phyloP scores from a whole-genome alignment of 768 basidiomycete species.

The Pulveroboletus sp. region DNA sequence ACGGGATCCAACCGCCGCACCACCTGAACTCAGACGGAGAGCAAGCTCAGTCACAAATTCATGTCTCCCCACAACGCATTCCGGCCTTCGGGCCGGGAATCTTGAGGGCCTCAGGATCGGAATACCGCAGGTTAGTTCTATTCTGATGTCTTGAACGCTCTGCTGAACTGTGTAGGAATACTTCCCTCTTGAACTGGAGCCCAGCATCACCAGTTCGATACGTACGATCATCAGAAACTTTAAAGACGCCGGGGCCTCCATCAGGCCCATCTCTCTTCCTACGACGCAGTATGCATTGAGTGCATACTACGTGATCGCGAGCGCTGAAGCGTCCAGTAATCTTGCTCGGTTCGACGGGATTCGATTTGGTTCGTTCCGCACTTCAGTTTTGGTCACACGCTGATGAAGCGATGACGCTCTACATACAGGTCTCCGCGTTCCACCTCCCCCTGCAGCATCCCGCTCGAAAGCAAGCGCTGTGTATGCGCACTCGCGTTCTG shows the following conservation, averaged over 20 bases:
- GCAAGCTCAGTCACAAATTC: slow-evolving; percentile 30
- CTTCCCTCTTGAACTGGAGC: slow-evolving; percentile 66
- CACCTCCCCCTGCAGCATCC: slow-evolving; percentile 40
- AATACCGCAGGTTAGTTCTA: slow-evolving; percentile 60
- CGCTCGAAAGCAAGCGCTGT: slow-evolving; percentile 48
- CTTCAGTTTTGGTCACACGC: not conserved
- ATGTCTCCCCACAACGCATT: not conserved
- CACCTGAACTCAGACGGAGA: slow-evolving; percentile 34
- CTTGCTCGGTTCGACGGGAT: slow-evolving; percentile 88
- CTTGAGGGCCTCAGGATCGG: slow-evolving; percentile 65
- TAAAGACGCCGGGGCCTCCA: slow-evolving; percentile 51
- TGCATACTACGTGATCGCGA: slow-evolving; percentile 94
- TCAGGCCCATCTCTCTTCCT: slow-evolving; percentile 74
- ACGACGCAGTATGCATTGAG: slow-evolving; percentile 70
- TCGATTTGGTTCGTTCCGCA: slow-evolving; percentile 59
- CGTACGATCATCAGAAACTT: slow-evolving; percentile 44
- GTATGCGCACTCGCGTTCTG: slow-evolving; percentile 64
- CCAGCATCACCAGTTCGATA: slow-evolving; percentile 41
- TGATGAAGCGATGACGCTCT: not conserved
- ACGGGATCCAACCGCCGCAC: slow-evolving; percentile 72
- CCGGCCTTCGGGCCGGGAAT: slow-evolving; percentile 1
- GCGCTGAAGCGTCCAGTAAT: slow-evolving; percentile 91
- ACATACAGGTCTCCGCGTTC: slow-evolving; percentile 46
- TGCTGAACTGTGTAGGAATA: slow-evolving; percentile 54
- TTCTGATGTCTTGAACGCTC: not conserved